Evolutionary conservation across 2,329 filamentous ascomycete species (phyloP), one percentile per base, ranked within the genome.

Genomic region (Curvularia sp.): DNA sequence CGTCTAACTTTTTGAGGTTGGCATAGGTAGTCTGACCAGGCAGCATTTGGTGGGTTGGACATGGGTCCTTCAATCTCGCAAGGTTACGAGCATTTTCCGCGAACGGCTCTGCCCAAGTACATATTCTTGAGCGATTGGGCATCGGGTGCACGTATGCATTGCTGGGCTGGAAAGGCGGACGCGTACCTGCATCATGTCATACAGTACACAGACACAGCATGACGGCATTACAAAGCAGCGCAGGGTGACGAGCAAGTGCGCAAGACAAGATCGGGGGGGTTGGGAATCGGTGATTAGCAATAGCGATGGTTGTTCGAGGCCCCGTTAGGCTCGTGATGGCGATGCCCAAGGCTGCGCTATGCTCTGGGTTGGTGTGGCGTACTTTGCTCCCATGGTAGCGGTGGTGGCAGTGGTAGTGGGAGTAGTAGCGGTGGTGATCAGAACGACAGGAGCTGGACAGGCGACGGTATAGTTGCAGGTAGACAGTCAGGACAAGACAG

Each of bases 151-250:
- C 23, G 28, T 25, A 30, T 21, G 39, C 27, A 21, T 25, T 18
- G 49, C 27, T 25, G 38, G 55, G 57, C 49, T 57, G 59, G 42
- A 30, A 49, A 58, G 23, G 36, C 50, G 61, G 59, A 50, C 55
- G 60, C 53, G 65, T 69, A 65, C 65, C 64, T 69, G 67, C 65
- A 59, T 61, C 19, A 55, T 53, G 48, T 32, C 32, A 54, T 55
- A 50, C 38, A 25, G 30, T 39, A 41, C 48, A 43, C 42, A 28
- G 45, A 49, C 34, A 38, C 34, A 3, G 34, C 8, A 15, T n/a
- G 5, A 25, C 21, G 12, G 39, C 19, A 23, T 23, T 23, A 42
- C 10, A 18, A 47, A 30, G 43, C 30, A 42, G 48, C 43, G 23
- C 32, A 42, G 47, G 52, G 38, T 52, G 50, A 45, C 59, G 53